Conservation (phyloP, 202 grass and related monocot species). For the Musa balbisiana region DNA sequence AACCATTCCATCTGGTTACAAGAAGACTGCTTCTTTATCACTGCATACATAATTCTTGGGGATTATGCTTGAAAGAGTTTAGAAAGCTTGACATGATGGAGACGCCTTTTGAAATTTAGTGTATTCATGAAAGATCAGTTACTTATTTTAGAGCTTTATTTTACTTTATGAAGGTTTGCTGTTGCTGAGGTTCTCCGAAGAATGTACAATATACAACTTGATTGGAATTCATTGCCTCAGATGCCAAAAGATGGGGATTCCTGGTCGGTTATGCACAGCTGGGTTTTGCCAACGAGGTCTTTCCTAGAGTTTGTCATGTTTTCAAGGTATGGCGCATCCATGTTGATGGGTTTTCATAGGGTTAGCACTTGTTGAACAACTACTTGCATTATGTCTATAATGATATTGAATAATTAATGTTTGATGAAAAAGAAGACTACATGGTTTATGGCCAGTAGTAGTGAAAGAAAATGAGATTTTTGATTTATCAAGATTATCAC, state of each 20-base stretch:
- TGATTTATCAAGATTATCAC: too few species aligned
- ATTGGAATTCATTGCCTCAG: slow-evolving; percentile 47
- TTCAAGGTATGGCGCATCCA: slow-evolving; percentile 47
- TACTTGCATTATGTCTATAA: too few species aligned
- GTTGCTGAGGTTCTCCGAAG: slow-evolving; percentile 62
- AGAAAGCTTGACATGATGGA: neutral
- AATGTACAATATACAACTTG: slow-evolving; percentile 65
- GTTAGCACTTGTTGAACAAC: neutral
- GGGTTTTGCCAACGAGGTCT: slow-evolving; percentile 84
- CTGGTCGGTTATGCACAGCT: slow-evolving; percentile 97
- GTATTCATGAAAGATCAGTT: neutral
- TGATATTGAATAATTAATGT: too few species aligned
- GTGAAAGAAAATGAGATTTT: too few species aligned
- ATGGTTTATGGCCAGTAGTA: too few species aligned
- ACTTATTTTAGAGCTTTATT: neutral
- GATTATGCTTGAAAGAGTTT: neutral
- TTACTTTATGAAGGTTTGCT: slow-evolving; percentile 42
- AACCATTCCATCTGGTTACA: neutral
- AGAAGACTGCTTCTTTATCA: neutral
- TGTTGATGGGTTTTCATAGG: neutral
- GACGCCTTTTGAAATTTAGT: neutral
- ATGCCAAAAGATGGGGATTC: slow-evolving; percentile 76
- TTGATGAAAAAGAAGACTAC: too few species aligned
- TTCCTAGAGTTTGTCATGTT: slow-evolving; percentile 99
- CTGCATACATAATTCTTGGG: neutral